phyloP scores from a whole-genome alignment of 108 stramenopile species.

The Skeletonema grethae region DNA sequence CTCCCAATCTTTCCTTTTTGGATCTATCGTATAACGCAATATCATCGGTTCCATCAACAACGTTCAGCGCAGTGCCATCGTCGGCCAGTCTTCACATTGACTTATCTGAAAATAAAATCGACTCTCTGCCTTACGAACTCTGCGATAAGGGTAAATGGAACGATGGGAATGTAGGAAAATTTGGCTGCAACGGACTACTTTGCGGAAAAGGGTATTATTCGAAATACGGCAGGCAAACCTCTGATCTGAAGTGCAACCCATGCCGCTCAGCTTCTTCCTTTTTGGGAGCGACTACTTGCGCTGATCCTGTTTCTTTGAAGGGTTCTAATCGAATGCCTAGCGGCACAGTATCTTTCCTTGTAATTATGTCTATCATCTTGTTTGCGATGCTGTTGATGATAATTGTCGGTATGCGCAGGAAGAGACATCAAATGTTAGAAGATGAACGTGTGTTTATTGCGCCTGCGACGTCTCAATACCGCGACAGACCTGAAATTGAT shows the following conservation, averaged over 20 bases:
- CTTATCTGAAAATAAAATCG: conserved; percentile 36
- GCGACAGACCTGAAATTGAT: not conserved
- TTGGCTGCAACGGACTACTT: conserved; percentile 40
- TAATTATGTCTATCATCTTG: conserved; percentile 5
- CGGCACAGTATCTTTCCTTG: conserved; percentile 10
- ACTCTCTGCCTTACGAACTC: conserved; percentile 6
- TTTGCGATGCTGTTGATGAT: not conserved
- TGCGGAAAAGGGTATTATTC: conserved; percentile 38
- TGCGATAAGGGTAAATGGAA: conserved; percentile 51
- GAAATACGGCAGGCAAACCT: conserved; percentile 27
- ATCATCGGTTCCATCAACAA: conserved; percentile 17
- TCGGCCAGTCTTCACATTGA: conserved; percentile 20
- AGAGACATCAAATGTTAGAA: not conserved
- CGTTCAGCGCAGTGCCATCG: conserved; percentile 19
- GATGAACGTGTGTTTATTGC: not conserved
- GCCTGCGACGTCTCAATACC: not conserved
- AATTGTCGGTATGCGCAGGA: not conserved
- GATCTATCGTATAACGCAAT: conserved; percentile 36
- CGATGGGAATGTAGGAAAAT: conserved; percentile 51
- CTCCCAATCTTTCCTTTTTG: conserved; percentile 17
- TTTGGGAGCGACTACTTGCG: not conserved
- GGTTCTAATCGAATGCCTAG: not conserved
- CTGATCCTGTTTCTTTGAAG: not conserved
- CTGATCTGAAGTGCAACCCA: not conserved
- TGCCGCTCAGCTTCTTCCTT: conserved; percentile 2